Base-by-base conservation (phyloP, 2,329 filamentous ascomycete genomes). In the Verticillium nonalfalfae region DNA sequence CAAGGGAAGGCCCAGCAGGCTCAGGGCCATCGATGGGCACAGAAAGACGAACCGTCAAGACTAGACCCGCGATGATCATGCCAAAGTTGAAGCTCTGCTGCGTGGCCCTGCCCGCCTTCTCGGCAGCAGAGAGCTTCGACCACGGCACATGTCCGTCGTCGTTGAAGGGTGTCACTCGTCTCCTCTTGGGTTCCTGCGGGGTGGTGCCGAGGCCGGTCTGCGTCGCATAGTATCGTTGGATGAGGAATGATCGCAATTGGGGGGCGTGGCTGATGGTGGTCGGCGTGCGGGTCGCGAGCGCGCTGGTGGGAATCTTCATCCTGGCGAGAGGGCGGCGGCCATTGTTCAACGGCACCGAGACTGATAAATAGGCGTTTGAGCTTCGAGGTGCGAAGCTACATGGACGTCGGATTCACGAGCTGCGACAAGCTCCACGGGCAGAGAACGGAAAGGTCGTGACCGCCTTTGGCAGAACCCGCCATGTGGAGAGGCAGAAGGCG, bases 71-170 rank as follows among this genome's bases (percentile, higher is more conserved):
- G 1, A 92, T 67, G 9, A 97, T 86, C 64, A 97, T 76, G 66
- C 89, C 82, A 66, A 97, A 86, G 75, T 98, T 97, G 79, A 96
- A 89, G 15, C 89, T 90, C 75, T 97, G 94, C 75, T 97, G 93
- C 0, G 91, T 94, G 9, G 92, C 90, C 45, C 94, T 85, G 31
- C 89, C 90, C 2, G 88, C 87, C 74, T 97, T 97, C 73, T 97
- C 94, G 57, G 79, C 79, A 0, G 77, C 79, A 1, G 88, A 92
- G 2, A 98, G 83, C 60, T 95, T 82, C 3, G 79, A 82, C 94
- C 94, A 98, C 4, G 87, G 85, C 1, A 97, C 87, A 65, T 84
- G 82, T 7, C 94, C 94, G 70, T 92, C 90, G 68, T 97, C 94
- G 68, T 92, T 95, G 69, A 93, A 88, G 0, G 94, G 85, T 0